Base-by-base conservation (phyloP, 2,329 filamentous ascomycete genomes). In the Blastomyces silverae region DNA sequence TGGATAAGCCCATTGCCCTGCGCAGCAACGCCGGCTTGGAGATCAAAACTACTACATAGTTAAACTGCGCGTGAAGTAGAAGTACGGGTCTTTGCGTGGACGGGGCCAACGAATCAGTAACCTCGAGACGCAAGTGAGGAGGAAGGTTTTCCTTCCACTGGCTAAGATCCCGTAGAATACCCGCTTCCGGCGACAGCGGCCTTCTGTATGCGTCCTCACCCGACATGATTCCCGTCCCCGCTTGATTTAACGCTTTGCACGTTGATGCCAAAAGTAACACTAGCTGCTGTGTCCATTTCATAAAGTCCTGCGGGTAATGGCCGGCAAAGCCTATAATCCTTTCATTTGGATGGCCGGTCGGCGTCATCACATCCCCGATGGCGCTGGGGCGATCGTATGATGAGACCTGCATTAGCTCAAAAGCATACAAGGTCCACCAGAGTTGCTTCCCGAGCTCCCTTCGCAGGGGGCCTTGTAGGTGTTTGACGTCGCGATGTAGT, bases 211-310 rank as follows among this genome's bases (percentile, higher is more conserved):
- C 55, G n/a, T 58, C 55, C 25, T 58, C 55, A 42, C 55, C 55
- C 20, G 55, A 58, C 34, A 58, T 39, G 55, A 58, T 58, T 22
- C 55, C 55, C 20, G 55, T 58, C 31, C 55, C 55, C n/a, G 55
- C 55, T 25, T 39, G 31, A 25, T 58, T 58, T n/a, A 58, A 42
- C 55, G 55, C 55, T 25, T 25, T 58, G 55, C 55, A 58, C n/a
- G 55, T 58, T 25, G 55, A 58, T 11, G 31, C 55, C 34, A 58
- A 25, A n/a, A 58, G 55, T n/a, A 58, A n/a, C 7, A 39, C 55
- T 13, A 58, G 34, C 55, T 58, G 55, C 20, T 58, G 55, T 6
- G 55, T 42, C 55, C 55, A 58, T 58, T 58, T 58, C 55, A 58
- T 58, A 25, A 58, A 58, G 34, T 58, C 55, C 20, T 58, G 55